Evolutionary conservation across 2,329 filamentous ascomycete species (phyloP).

Genomic region (Pseudogymnoascus sp.): DNA sequence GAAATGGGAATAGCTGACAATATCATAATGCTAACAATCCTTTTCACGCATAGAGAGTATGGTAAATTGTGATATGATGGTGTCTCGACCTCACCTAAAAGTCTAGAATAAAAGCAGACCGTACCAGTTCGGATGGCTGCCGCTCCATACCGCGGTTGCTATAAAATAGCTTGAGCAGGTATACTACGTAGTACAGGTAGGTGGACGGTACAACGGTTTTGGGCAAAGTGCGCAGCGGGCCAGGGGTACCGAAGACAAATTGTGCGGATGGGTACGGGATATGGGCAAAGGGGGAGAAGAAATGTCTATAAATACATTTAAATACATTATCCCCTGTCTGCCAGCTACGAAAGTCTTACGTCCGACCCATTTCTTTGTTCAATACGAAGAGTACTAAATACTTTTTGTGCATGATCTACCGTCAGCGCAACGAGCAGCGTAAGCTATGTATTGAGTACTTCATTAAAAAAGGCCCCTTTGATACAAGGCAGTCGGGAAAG

Average conservation of each 20-base stretch:
- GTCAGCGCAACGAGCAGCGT: neutral
- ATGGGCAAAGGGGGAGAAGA: neutral
- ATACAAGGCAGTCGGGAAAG: neutral
- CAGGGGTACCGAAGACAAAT: neutral
- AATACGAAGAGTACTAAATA: constrained; percentile 6
- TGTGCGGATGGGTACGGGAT: neutral
- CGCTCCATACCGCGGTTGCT: neutral
- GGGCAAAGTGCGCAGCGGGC: neutral
- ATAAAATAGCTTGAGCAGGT: neutral
- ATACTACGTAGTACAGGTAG: no score
- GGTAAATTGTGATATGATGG: neutral
- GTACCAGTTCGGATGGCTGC: neutral
- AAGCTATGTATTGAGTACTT: neutral
- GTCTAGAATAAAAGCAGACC: neutral
- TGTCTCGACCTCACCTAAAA: neutral
- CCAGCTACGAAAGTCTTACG: neutral
- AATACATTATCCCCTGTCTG: neutral
- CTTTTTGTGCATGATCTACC: neutral
- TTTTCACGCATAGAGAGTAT: neutral
- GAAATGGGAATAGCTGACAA: neutral
- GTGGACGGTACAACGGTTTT: neutral
- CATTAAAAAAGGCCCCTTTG: neutral
- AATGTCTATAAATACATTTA: neutral
- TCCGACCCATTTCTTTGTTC: neutral
- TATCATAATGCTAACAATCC: neutral